phyloP scores from a whole-genome alignment of 208 protist species.

The Trypanosoma lewisi region DNA sequence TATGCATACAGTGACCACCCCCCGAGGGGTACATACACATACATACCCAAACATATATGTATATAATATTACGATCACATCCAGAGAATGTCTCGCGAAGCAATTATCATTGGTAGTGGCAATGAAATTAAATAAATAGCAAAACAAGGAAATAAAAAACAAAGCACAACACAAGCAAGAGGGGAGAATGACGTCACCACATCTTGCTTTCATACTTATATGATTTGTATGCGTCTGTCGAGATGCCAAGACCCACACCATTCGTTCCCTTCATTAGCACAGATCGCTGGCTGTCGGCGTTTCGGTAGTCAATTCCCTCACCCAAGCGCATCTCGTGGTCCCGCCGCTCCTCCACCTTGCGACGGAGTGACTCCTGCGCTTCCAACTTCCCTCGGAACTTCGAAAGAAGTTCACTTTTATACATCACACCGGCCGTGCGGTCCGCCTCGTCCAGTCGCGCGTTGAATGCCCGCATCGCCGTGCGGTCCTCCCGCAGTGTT shows the following conservation, averaged over 20 bases:
- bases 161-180: slow-evolving; percentile 13
- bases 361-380: slow-evolving; percentile 25
- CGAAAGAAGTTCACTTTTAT: slow-evolving; percentile 50
- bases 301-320: slow-evolving; percentile 55
- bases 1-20: too few species aligned
- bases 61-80: too few species aligned
- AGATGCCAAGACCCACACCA: slow-evolving; percentile 72
- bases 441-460: slow-evolving; percentile 47
- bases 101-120: too few species aligned
- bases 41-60: too few species aligned
- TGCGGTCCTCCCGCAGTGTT: slow-evolving; percentile 35
- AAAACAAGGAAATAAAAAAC: too few species aligned
- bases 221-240: slow-evolving; percentile 70
- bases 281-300: slow-evolving; percentile 39
- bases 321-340: slow-evolving; percentile 40
- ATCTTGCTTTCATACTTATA: slow-evolving; percentile 38
- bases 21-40: too few species aligned
- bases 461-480: slow-evolving; percentile 38
- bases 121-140: too few species aligned
- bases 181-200: slow-evolving; percentile 14
- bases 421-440: slow-evolving; percentile 29
- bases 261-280: slow-evolving; percentile 57
- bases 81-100: too few species aligned
- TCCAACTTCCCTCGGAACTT: slow-evolving; percentile 60
- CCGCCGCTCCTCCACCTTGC: slow-evolving; percentile 31